A percentile compares a stretch with the other conserved stretches of the same genome.
Evolutionary conservation across 2,329 filamentous ascomycete species (phyloP).

Genomic region (Mycosphaerelloides madeirae): DNA sequence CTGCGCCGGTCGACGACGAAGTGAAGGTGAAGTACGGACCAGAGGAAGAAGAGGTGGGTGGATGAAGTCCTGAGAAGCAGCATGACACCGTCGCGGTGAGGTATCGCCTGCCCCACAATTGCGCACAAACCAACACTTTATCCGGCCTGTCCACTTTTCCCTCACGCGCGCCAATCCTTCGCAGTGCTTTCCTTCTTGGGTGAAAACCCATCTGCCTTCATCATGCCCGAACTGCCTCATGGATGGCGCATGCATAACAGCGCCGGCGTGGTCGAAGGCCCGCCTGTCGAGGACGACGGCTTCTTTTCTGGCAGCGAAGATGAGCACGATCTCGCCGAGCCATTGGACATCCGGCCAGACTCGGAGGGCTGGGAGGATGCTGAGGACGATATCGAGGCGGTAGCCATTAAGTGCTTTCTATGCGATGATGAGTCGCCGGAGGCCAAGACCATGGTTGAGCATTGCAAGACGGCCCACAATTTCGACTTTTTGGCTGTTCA

Average conservation of each 20-base stretch:
- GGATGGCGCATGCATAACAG: constrained; percentile 24
- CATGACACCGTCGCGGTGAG: background rate
- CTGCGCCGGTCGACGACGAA: background rate
- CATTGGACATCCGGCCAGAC: constrained; percentile 29
- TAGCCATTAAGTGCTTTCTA: constrained; percentile 39
- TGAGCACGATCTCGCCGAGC: constrained; percentile 12
- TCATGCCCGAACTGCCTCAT: constrained; percentile 22
- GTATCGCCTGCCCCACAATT: background rate
- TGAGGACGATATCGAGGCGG: constrained; percentile 37
- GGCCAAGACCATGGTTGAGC: constrained; percentile 34
- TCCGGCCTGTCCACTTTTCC: constrained; percentile 7
- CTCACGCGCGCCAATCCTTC: background rate
- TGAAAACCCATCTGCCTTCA: background rate
- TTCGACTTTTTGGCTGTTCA: constrained; percentile 38
- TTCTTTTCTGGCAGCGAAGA: constrained; percentile 18
- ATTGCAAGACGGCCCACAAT: constrained; percentile 34
- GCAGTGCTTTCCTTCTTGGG: background rate
- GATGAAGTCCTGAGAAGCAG: background rate
- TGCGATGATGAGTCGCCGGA: constrained; percentile 33
- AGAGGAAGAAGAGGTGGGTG: background rate
- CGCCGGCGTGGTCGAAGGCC: constrained; percentile 18
- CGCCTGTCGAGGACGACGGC: constrained; percentile 22
- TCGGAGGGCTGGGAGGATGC: constrained; percentile 44
- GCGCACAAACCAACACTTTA: constrained; percentile 8
- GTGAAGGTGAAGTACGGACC: background rate